Percentiles rank a stretch among this genome's conserved stretches.
These are phyloP conservation scores for Saksenaea vasiformis DNA, from an alignment of 371 early-diverging fungal genomes.

Conservation along the genomic window DNA sequence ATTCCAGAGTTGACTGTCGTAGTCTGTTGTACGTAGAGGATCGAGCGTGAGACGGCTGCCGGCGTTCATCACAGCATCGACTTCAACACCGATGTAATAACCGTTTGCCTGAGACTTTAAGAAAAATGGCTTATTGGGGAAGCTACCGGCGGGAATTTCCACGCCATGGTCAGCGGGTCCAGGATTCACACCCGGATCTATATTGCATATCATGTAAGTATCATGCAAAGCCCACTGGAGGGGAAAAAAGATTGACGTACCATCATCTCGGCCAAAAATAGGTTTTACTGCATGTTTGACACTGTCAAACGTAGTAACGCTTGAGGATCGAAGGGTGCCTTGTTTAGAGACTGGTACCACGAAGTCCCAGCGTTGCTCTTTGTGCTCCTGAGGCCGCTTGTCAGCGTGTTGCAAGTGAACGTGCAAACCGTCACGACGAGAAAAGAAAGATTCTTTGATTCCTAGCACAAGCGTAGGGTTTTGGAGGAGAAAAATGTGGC, in stretches of 20 bases:
- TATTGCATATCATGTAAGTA: too few species aligned
- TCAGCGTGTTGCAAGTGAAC: slow-evolving; percentile 48
- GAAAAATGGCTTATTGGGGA: slow-evolving; percentile 45
- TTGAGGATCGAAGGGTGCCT: background rate
- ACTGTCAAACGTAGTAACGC: slow-evolving; percentile 21
- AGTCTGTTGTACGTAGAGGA: slow-evolving; percentile 29
- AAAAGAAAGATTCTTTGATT: slow-evolving; percentile 52
- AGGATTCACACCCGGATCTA: background rate
- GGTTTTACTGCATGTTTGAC: slow-evolving; percentile 15
- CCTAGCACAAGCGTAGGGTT: slow-evolving; percentile 52
- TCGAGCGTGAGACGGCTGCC: slow-evolving; percentile 38
- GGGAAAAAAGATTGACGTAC: background rate
- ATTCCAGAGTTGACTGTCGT: slow-evolving; percentile 57
- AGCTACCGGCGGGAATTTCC: slow-evolving; percentile 32
- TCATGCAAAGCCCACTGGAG: background rate
- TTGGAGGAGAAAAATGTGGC: slow-evolving; percentile 46
- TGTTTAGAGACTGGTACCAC: slow-evolving; percentile 38
- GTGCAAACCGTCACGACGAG: slow-evolving; percentile 49
- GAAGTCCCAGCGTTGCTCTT: slow-evolving; percentile 54
- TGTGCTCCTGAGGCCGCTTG: slow-evolving; percentile 36
- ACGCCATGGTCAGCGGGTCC: background rate
- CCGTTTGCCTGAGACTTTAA: slow-evolving; percentile 41
- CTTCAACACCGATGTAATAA: slow-evolving; percentile 36
- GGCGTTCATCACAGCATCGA: slow-evolving; percentile 13
- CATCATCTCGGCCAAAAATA: background rate